These are phyloP conservation scores for Eragrostis curvula DNA, from an alignment of 176 grass and related monocot genomes.

Conservation along the genomic window DNA sequence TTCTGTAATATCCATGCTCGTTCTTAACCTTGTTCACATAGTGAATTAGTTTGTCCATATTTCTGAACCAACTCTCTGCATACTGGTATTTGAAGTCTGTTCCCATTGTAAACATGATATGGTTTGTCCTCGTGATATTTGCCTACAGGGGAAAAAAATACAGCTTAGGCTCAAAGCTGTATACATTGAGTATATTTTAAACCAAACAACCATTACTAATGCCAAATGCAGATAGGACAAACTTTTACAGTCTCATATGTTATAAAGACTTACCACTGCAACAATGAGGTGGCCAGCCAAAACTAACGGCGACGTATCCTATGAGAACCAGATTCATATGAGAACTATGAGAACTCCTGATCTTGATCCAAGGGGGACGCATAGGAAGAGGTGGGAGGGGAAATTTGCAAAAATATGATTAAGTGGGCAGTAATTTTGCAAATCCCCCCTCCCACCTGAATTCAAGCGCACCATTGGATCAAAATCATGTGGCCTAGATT, in stretches of 20 bases:
- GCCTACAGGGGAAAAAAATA: constrained; percentile 58
- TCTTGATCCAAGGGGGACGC: too few species aligned
- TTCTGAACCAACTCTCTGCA: constrained; percentile 92
- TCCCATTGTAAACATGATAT: constrained; percentile 99
- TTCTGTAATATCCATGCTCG: constrained; percentile 11
- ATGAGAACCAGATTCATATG: too few species aligned
- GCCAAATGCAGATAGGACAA: constrained; percentile 8
- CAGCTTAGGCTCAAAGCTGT: constrained; percentile 25
- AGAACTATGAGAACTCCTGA: too few species aligned
- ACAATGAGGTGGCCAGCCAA: constrained; percentile 18
- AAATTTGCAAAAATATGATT: too few species aligned
- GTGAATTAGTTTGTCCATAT: constrained; percentile 97
- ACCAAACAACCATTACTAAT: not conserved
- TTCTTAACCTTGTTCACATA: constrained; percentile 91
- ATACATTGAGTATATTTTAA: constrained; percentile 34
- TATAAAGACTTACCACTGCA: not conserved
- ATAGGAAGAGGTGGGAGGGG: too few species aligned
- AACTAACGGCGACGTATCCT: too few species aligned
- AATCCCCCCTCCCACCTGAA: too few species aligned
- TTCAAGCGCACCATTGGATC: too few species aligned
- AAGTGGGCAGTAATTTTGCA: too few species aligned
- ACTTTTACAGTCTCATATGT: not conserved
- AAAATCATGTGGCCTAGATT: too few species aligned
- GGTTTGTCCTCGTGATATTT: constrained; percentile 94
- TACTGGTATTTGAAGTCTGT: constrained; percentile 99